Conservation (phyloP, 225 moss, liverwort and hornwort species). For the Anthoceros angustus region DNA sequence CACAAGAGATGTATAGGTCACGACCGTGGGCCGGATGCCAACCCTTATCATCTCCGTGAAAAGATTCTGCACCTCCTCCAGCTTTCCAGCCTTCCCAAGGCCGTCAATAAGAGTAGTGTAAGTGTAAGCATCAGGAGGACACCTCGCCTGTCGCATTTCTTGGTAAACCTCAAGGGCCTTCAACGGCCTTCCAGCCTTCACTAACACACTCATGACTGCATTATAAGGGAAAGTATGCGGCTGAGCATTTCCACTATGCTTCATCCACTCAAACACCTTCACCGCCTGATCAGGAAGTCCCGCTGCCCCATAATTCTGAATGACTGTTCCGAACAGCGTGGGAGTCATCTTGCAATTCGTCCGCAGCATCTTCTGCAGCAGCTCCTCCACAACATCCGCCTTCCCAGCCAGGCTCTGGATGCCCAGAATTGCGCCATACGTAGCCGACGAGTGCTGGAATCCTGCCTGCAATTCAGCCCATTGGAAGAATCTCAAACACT, state of each 20-base stretch:
- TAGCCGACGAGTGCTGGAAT: background rate
- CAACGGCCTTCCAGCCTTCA: background rate
- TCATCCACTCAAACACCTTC: background rate
- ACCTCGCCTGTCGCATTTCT: background rate
- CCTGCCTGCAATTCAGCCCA: background rate
- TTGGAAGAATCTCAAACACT: background rate
- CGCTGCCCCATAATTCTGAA: constrained; percentile 1
- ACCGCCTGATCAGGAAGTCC: background rate
- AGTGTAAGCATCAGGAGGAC: background rate
- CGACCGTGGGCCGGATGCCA: background rate
- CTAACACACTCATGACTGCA: background rate
- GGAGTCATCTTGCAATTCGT: background rate
- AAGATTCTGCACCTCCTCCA: background rate
- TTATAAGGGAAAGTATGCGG: background rate
- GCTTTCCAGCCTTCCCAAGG: constrained; percentile 3
- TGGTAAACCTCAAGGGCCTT: background rate
- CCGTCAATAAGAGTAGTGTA: background rate
- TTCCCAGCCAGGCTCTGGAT: background rate
- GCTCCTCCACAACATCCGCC: background rate
- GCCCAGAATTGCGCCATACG: background rate
- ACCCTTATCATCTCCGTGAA: background rate
- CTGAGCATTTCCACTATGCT: background rate
- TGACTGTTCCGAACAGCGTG: background rate
- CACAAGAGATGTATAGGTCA: background rate
- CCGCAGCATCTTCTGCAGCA: background rate